Evolutionary conservation across 2,329 filamentous ascomycete species (phyloP).

Genomic region (Geoglossum cookeanum): DNA sequence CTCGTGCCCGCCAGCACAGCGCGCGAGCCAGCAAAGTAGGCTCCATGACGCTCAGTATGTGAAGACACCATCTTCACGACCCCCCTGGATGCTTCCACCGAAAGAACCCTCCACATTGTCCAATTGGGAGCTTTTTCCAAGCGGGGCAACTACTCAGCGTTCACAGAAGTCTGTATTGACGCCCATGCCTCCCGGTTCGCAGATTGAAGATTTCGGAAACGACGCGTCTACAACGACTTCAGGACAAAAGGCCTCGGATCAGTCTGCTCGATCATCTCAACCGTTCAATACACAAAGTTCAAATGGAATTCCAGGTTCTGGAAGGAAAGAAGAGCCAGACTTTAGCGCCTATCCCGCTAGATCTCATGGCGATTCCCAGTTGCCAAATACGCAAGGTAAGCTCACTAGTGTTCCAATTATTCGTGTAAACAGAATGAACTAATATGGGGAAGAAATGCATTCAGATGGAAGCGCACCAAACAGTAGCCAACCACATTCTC

Average conservation of each 20-base stretch:
- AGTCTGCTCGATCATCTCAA: slow-evolving; percentile 40
- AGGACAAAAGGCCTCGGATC: slow-evolving; percentile 62
- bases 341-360: slow-evolving; percentile 29
- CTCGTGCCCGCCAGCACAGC: neutral
- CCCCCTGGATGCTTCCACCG: neutral
- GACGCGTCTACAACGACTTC: slow-evolving; percentile 77
- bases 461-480: slow-evolving; percentile 16
- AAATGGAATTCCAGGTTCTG: slow-evolving; percentile 31
- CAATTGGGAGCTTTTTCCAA: neutral
- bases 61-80: neutral
- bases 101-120: neutral
- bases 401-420: slow-evolving; percentile 11
- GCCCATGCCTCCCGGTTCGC: slow-evolving; percentile 36
- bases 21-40: neutral
- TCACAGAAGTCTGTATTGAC: slow-evolving; percentile 34
- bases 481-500: slow-evolving; percentile 18
- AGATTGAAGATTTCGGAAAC: slow-evolving; percentile 48
- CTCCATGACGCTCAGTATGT: neutral
- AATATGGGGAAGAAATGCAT: slow-evolving; percentile 11
- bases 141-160: slow-evolving; percentile 12
- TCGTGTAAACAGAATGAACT: neutral
- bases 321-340: slow-evolving; percentile 31
- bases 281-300: slow-evolving; percentile 53
- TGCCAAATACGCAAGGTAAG: slow-evolving; percentile 45
- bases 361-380: slow-evolving; percentile 35